Conservation (phyloP, 2,329 filamentous ascomycete genomes). For the Cladorrhinum sp. region DNA sequence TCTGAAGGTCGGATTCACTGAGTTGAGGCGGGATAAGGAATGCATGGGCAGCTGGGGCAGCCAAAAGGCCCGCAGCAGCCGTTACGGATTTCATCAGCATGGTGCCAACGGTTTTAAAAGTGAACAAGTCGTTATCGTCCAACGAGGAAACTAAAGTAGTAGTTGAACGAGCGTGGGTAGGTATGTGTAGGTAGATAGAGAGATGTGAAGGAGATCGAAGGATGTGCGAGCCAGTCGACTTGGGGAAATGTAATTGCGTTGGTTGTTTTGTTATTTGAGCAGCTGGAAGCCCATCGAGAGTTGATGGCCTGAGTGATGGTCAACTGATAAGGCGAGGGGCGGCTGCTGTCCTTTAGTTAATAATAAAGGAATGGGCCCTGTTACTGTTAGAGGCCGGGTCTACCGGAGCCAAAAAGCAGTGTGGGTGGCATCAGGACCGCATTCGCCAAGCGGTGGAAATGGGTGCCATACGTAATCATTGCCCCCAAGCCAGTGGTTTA, state of each 20-base stretch:
- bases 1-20: constrained; percentile 40
- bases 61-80: constrained; percentile 41
- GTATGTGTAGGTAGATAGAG: neutral
- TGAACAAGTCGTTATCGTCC: constrained; percentile 1
- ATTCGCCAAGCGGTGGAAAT: neutral
- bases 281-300: neutral
- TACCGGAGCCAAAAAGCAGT: constrained; percentile 8
- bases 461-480: neutral
- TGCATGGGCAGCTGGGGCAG: constrained; percentile 37
- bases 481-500: neutral
- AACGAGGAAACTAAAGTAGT: neutral
- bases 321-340: neutral
- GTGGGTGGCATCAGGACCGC: constrained; percentile 3
- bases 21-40: constrained; percentile 55
- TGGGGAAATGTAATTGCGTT: neutral
- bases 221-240: constrained; percentile 9
- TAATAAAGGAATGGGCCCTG: neutral
- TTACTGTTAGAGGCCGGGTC: constrained; percentile 8
- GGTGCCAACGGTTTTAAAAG: constrained; percentile 6
- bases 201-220: neutral
- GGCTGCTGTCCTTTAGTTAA: constrained; percentile 4
- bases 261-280: neutral
- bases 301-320: neutral
- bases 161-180: neutral
- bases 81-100: constrained; percentile 44